Evolutionary conservation across 1,139 yeast genomes (phyloP), one percentile per base, ranked within the genome.

Genomic region (Casaregolazyma lundiana): DNA sequence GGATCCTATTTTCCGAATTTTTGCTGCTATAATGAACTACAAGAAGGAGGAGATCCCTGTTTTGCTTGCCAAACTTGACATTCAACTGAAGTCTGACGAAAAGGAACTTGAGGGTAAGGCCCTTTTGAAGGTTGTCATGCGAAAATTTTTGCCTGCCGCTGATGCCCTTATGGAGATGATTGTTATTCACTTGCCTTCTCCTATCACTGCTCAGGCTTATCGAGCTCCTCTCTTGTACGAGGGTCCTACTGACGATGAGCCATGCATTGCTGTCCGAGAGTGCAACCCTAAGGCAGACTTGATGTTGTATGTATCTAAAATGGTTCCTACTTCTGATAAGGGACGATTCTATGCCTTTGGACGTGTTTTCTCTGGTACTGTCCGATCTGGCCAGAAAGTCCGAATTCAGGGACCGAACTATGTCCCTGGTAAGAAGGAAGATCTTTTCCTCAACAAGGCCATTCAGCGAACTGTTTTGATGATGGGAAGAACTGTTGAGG

Each of bases 261-360:
- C 83, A 68, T 87, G 90, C 78, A 73, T 78, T 60, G 96, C 95
- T 68, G 90, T 92, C 78, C 88, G 83, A 80, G 84, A 85, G 84
- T 92, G 98, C 85, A 97, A 92, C 79, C 97, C 98, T 70, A 85
- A 76, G 69, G 96, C 95, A 65, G 97, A 92, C 71, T 86, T 92
- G 72, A 92, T 92, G 98, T 82, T 92, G 73, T 92, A 92, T 89
- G 92, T 92, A 70, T 92, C 98, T 77, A 92, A 92, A 96, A 92
- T 92, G 98, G 97, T 92, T 66, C 98, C 98, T 76, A 92, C 98
- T 71, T 90, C 97, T 66, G 98, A 92, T 77, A 92, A 90, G 83
- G 98, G 98, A 84, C 90, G 98, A 81, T 92, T 92, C 96, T 92
- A 89, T 84, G 98, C 98, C 71, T 92, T 92, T 80, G 98, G 98